Conservation (phyloP, 768 basidiomycete genomes). For the Termitomyces sp. region DNA sequence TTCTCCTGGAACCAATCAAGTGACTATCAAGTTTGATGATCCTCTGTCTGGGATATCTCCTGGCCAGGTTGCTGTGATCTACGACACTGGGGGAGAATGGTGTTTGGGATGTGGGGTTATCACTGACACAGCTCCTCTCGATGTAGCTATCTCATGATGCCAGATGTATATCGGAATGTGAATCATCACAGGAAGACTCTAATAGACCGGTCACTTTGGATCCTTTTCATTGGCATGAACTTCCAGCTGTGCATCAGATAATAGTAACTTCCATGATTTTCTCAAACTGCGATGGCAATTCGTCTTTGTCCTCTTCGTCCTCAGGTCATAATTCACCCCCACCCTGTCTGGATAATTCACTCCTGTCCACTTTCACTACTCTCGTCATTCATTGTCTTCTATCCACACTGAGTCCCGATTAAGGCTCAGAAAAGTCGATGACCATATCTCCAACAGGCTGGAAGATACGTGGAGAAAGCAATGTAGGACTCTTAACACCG, state of each 20-base stretch:
- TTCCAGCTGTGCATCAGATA: neutral
- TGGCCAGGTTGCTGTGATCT: constrained; percentile 79
- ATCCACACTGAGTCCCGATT: too few relatives aligned
- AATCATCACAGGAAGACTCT: neutral
- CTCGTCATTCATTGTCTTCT: too few relatives aligned
- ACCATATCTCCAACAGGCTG: too few relatives aligned
- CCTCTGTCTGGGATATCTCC: constrained; percentile 66
- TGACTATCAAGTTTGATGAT: constrained; percentile 46
- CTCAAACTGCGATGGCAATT: neutral
- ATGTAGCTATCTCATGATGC: neutral
- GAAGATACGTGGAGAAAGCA: too few relatives aligned
- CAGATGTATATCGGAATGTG: neutral
- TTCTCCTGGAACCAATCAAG: constrained; percentile 13
- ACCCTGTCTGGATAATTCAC: too few relatives aligned
- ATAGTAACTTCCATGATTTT: neutral
- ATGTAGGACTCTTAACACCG: too few relatives aligned
- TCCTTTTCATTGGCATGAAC: neutral
- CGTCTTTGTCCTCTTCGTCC: neutral
- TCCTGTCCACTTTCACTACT: too few relatives aligned
- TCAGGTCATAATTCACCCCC: too few relatives aligned
- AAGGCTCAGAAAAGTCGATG: too few relatives aligned
- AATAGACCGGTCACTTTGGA: neutral
- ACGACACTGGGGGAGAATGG: constrained; percentile 60
- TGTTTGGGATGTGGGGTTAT: constrained; percentile 85
- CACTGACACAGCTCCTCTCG: constrained; percentile 2